Conservation (phyloP, 108 stramenopile genomes). For the Chaetoceros muelleri region DNA sequence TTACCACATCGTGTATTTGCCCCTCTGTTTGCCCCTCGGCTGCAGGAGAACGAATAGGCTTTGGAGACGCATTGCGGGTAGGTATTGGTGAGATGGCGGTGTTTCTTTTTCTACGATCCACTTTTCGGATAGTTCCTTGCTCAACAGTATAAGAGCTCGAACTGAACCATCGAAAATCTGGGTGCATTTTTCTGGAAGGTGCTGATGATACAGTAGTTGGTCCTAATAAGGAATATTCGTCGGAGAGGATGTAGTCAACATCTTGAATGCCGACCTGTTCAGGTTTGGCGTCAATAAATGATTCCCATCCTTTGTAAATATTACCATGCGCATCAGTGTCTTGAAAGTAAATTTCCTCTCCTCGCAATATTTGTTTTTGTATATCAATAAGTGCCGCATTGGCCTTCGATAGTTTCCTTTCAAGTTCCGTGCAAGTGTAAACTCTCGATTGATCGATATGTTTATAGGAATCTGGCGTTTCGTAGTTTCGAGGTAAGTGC, state of each 20-base stretch:
- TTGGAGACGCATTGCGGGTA: too few relatives aligned
- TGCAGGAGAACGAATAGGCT: too few relatives aligned
- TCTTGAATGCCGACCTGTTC: background rate
- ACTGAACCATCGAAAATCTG: background rate
- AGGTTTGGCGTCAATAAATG: slow-evolving; percentile 27
- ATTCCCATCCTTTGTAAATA: slow-evolving; percentile 53
- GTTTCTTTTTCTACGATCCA: too few relatives aligned
- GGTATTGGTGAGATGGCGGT: too few relatives aligned
- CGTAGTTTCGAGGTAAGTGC: background rate
- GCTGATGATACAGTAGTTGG: background rate
- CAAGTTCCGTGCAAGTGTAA: slow-evolving; percentile 25
- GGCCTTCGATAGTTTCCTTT: slow-evolving; percentile 19
- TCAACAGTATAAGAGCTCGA: background rate
- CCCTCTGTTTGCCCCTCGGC: too few relatives aligned
- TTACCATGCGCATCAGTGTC: slow-evolving; percentile 55
- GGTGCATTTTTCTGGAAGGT: background rate
- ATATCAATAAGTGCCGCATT: slow-evolving; percentile 38
- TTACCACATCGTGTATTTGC: too few relatives aligned
- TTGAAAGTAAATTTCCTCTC: slow-evolving; percentile 70
- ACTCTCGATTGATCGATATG: background rate
- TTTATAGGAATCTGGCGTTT: background rate
- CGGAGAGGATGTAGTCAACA: background rate
- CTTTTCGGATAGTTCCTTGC: too few relatives aligned
- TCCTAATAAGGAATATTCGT: background rate
- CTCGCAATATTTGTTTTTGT: slow-evolving; percentile 56